These are phyloP conservation scores for Ophiostoma himal-ulmi DNA, from an alignment of 2,329 filamentous ascomycete genomes.

Conservation along the genomic window DNA sequence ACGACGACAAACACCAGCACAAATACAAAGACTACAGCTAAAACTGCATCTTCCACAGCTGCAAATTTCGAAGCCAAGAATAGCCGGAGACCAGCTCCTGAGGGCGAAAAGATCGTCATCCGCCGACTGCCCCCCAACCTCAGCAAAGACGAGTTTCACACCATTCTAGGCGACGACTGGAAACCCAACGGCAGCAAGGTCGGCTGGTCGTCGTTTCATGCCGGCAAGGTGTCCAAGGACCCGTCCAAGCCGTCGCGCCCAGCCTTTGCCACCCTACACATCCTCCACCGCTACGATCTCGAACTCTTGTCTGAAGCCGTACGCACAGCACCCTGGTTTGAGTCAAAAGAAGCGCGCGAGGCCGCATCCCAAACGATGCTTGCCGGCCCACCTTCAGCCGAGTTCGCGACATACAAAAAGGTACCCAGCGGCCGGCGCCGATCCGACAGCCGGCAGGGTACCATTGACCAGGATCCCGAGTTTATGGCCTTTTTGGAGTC, in stretches of 20 bases:
- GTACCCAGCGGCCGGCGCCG: conserved; percentile 64
- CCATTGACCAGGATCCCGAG: conserved; percentile 92
- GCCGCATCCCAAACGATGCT: conserved; percentile 66
- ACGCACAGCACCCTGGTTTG: conserved; percentile 64
- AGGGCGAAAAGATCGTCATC: conserved; percentile 76
- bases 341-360: conserved; percentile 71
- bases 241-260: conserved; percentile 80
- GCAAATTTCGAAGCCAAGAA: neutral
- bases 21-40: neutral
- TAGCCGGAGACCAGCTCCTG: conserved; percentile 28
- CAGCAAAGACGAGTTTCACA: conserved; percentile 70
- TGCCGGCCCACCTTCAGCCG: conserved; percentile 70
- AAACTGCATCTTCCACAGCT: neutral
- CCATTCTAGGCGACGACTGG: conserved; percentile 73
- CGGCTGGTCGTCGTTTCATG: conserved; percentile 68
- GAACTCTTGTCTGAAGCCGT: conserved; percentile 63
- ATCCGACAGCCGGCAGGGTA: conserved; percentile 79
- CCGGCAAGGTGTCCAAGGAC: conserved; percentile 72
- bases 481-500: conserved; percentile 90
- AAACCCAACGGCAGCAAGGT: conserved; percentile 71
- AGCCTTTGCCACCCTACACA: conserved; percentile 73
- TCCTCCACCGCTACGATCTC: conserved; percentile 66
- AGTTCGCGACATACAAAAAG: conserved; percentile 79
- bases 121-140: conserved; percentile 81
- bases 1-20: neutral